phyloP scores from a whole-genome alignment of 192 early-diverging fungal species.

The Gonapodya sp. region DNA sequence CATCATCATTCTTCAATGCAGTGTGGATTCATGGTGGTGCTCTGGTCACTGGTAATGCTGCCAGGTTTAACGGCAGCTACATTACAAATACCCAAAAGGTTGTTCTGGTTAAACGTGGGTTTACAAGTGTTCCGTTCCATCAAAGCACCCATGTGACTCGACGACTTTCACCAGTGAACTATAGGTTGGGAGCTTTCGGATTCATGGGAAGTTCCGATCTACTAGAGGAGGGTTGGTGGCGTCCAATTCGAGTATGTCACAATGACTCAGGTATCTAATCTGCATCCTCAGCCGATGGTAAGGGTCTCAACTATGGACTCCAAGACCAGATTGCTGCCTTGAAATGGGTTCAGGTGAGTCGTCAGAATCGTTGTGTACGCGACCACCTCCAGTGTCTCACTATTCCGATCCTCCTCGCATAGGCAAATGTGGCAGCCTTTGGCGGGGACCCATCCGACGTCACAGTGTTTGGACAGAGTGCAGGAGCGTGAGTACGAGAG shows the following conservation, averaged over 20 bases:
- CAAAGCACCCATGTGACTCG: background rate
- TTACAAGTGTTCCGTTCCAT: background rate
- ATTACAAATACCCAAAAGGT: background rate
- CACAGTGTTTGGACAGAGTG: slow-evolving; percentile 50
- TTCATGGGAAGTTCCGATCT: background rate
- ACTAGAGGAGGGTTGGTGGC: background rate
- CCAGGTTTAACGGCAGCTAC: background rate
- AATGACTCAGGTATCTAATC: background rate
- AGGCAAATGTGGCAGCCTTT: slow-evolving; percentile 51
- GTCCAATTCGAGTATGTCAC: background rate
- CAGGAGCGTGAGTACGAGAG: slow-evolving; percentile 29
- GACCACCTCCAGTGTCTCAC: no score
- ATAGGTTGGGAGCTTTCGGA: background rate
- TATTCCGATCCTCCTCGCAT: background rate
- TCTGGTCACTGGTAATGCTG: background rate
- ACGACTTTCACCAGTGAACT: background rate
- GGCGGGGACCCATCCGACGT: slow-evolving; percentile 47
- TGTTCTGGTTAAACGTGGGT: background rate
- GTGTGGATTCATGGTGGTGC: background rate
- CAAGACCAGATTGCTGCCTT: slow-evolving; percentile 35
- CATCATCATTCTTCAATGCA: background rate
- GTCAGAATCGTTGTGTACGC: no score
- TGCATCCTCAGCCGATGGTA: background rate
- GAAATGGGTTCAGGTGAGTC: slow-evolving; percentile 43
- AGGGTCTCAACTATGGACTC: slow-evolving; percentile 26